phyloP scores from a whole-genome alignment of 2,329 filamentous ascomycete species.

The Dactylonectria macrodidyma region DNA sequence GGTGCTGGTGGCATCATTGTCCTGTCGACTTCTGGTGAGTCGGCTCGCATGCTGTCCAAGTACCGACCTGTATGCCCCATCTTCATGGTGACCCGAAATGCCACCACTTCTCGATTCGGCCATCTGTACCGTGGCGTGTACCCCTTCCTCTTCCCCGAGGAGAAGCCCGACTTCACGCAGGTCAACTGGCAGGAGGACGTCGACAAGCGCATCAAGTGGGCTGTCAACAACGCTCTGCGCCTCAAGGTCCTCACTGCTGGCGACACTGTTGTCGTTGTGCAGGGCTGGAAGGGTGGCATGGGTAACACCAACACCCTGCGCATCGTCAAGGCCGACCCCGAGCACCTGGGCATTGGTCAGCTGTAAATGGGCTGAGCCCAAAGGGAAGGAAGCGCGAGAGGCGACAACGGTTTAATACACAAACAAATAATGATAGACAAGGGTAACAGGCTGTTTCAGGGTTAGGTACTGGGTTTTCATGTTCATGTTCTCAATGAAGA shows the following conservation, averaged over 20 bases:
- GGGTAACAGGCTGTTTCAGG: constrained; percentile 46
- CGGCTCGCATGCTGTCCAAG: constrained; percentile 95
- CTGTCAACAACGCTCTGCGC: constrained; percentile 87
- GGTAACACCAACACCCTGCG: constrained; percentile 89
- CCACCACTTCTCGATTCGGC: constrained; percentile 86
- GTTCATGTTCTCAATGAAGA: constrained; percentile 44
- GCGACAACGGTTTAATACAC: constrained; percentile 44
- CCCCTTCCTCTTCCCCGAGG: constrained; percentile 93
- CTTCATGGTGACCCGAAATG: constrained; percentile 97
- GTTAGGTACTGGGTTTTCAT: constrained; percentile 45
- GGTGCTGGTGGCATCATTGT: constrained; percentile 97
- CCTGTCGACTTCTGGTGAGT: constrained; percentile 94
- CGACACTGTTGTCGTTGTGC: constrained; percentile 85
- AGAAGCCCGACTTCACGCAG: constrained; percentile 94
- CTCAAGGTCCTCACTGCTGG: constrained; percentile 82
- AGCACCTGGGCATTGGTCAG: constrained; percentile 71
- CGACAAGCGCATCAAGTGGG: constrained; percentile 97
- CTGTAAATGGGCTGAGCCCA: constrained; percentile 37
- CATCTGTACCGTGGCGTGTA: constrained; percentile 99
- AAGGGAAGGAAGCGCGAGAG: constrained; percentile 32
- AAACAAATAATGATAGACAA: constrained; percentile 51
- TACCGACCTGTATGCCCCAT: constrained; percentile 99
- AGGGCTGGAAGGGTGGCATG: constrained; percentile 93
- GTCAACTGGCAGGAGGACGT: constrained; percentile 99
- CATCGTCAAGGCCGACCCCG: constrained; percentile 73